These are phyloP conservation scores for Candida tammaniensis DNA, from an alignment of 805 yeast species.

Conservation along the genomic window DNA sequence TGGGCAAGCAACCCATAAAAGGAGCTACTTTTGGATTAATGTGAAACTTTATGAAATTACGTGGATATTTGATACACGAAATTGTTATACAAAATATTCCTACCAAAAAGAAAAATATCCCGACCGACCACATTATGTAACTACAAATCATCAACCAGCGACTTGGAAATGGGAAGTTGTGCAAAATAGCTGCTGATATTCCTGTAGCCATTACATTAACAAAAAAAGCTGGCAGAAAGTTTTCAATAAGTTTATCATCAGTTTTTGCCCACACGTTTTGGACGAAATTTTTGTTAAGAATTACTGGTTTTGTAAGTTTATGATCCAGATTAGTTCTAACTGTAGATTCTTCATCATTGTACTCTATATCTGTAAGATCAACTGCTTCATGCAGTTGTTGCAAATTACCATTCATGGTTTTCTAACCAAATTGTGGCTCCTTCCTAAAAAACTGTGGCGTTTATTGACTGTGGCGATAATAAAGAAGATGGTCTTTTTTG, in stretches of 20 bases:
- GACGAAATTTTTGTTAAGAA: too few species aligned
- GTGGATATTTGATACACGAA: slow-evolving; percentile 36
- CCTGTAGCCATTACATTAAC: slow-evolving; percentile 87
- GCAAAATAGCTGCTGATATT: slow-evolving; percentile 59
- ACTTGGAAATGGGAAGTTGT: slow-evolving; percentile 63
- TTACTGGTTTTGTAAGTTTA: too few species aligned
- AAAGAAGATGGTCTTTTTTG: too few species aligned
- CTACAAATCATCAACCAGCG: slow-evolving; percentile 59
- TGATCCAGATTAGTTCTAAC: too few species aligned
- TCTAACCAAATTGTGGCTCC: too few species aligned
- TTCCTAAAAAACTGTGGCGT: too few species aligned
- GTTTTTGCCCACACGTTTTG: background rate
- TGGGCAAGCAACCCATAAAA: slow-evolving; percentile 75
- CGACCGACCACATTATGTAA: slow-evolving; percentile 59
- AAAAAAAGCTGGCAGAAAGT: slow-evolving; percentile 54
- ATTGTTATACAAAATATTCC: slow-evolving; percentile 41
- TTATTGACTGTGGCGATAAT: too few species aligned
- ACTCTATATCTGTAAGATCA: too few species aligned
- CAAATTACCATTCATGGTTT: too few species aligned
- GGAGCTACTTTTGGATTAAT: slow-evolving; percentile 47
- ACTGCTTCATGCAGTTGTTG: too few species aligned
- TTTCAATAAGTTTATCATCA: slow-evolving; percentile 1
- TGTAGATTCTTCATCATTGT: too few species aligned
- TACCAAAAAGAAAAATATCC: slow-evolving; percentile 46
- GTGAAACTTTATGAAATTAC: slow-evolving; percentile 16